These are phyloP conservation scores for Fusarium avenaceum DNA, from an alignment of 2,329 filamentous ascomycete species.

Conservation along the genomic window DNA sequence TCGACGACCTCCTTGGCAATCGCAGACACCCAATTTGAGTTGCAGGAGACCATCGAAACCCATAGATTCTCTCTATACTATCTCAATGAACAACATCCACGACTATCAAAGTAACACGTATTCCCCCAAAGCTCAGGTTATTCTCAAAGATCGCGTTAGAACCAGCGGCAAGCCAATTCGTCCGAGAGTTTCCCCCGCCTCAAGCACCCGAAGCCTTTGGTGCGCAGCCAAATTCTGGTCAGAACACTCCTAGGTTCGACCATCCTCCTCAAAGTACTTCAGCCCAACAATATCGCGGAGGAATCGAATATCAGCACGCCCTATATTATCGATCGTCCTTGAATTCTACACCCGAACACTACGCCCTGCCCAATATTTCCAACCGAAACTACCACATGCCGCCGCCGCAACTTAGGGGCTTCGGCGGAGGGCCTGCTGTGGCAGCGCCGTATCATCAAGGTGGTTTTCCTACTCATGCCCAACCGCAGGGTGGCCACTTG, in stretches of 20 bases:
- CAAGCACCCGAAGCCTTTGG: neutral
- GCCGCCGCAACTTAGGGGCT: constrained; percentile 57
- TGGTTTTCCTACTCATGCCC: constrained; percentile 66
- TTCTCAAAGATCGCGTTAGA: constrained; percentile 50
- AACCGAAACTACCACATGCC: constrained; percentile 49
- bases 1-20: constrained; percentile 12
- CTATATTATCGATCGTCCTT: neutral
- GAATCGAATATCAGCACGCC: constrained; percentile 1
- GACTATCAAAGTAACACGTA: constrained; percentile 38
- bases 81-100: constrained; percentile 41
- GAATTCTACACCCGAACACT: neutral
- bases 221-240: neutral
- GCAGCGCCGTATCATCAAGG: constrained; percentile 59
- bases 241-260: neutral
- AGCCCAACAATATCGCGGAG: neutral
- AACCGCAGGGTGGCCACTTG: constrained; percentile 67
- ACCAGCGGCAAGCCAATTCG: constrained; percentile 24
- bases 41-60: constrained; percentile 1
- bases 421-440: constrained; percentile 55
- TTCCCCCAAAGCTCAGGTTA: constrained; percentile 8
- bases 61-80: constrained; percentile 1
- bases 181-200: neutral
- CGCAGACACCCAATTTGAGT: constrained; percentile 5
- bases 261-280: neutral
- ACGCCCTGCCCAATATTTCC: neutral